Evolutionary conservation across 2,329 filamentous ascomycete genomes (phyloP), one percentile per base, ranked within the genome.

Genomic region (Knoxdaviesia proteae): DNA sequence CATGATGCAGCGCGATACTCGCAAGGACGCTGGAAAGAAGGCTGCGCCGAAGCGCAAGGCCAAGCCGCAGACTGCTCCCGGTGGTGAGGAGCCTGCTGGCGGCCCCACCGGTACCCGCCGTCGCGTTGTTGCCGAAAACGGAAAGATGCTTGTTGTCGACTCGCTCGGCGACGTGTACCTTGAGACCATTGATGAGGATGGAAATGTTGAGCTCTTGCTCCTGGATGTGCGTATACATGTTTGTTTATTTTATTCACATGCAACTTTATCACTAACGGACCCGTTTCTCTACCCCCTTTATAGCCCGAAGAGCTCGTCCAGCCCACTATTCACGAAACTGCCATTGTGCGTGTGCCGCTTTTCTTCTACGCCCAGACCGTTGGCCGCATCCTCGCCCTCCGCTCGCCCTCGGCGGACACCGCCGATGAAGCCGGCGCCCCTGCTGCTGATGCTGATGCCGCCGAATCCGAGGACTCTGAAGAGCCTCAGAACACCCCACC

Each of bases 141-240:
- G 90, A 50, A 98, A 96, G 65, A 69, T 93, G 1, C 66, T 98
- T 35, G 79, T 98, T 44, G 90, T 98, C 4, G 88, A 98, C 60
- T 84, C 83, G 1, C 66, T 80, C 7, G 90, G 90, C 32, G 86
- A 94, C 52, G 90, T 98, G 8, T 98, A 84, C 55, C 67, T 98
- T n/a, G 87, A 96, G 60, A 83, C 93, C 55, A 72, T 84, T 52
- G 84, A 84, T 42, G 86, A 87, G 50, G 84, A 94, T 30, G 90
- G 90, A 42, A 75, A 82, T 44, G 71, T 75, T 33, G 73, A 81
- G 50, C 84, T 94, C 56, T 93, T 79, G 55, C 64, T 94, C 48
- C 75, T 98, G 46, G 88, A 98, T 57, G 77, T 94, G 62, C 68
- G 80, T 71, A 42, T 7, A 20, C 30, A 6, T 11, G 9, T 20